A percentile compares a stretch with the other conserved stretches of the same genome.
Conservation (phyloP, 2,329 filamentous ascomycete genomes). For the Arachnomyces sp. region DNA sequence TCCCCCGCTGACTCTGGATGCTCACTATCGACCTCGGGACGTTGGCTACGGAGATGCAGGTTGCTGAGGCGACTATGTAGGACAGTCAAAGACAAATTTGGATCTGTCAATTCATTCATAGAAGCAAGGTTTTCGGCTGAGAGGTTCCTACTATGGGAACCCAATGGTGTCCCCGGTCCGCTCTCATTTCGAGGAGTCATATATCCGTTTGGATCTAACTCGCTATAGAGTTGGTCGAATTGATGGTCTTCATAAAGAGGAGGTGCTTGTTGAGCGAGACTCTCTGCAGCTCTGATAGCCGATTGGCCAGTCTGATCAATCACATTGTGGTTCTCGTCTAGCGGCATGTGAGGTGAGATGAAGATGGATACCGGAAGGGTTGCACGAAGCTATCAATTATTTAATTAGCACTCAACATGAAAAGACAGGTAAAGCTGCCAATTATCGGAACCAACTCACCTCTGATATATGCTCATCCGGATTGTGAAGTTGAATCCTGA, state of each 20-base stretch:
- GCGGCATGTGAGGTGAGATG: conserved; percentile 85
- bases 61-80: conserved; percentile 62
- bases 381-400: conserved; percentile 60
- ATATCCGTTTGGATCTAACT: conserved; percentile 73
- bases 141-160: conserved; percentile 60
- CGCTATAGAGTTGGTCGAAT: conserved; percentile 83
- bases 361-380: conserved; percentile 88
- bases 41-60: conserved; percentile 34
- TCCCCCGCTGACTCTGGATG: no score
- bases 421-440: conserved; percentile 2
- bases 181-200: conserved; percentile 62
- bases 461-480: conserved; percentile 93
- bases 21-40: background rate
- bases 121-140: conserved; percentile 73
- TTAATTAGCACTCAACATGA: conserved; percentile 9
- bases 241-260: conserved; percentile 86
- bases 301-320: conserved; percentile 52
- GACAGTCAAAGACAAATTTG: conserved; percentile 52
- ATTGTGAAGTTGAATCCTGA: conserved; percentile 85
- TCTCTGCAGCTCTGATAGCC: conserved; percentile 43
- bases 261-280: conserved; percentile 64
- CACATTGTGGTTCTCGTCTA: conserved; percentile 80
- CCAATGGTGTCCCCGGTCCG: conserved; percentile 73
- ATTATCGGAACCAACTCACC: conserved; percentile 40
- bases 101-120: conserved; percentile 44